Base-by-base conservation (phyloP, 768 basidiomycete genomes). In the Russula vinacea region DNA sequence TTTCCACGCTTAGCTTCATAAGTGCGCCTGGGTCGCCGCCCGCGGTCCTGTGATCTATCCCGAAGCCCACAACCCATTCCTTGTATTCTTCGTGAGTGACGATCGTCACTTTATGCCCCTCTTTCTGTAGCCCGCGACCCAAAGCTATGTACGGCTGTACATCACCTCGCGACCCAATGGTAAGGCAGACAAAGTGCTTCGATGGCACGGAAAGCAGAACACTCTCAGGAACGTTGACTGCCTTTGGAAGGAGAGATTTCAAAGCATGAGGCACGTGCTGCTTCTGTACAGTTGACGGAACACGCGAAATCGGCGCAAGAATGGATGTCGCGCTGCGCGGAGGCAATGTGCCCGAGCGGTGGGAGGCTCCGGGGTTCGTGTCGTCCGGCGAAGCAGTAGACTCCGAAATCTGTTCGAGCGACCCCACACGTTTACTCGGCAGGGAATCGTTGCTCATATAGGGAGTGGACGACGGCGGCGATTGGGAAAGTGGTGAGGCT, bases 21-120 rank as follows among this genome's bases (percentile, higher is more conserved):
- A 88, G 71, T 4, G 83, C 82, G 0, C 84, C 85, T 0, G 86
- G 86, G 73, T 89, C 87, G 5, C 86, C 87, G 5, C 87, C 87
- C 16, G 86, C 85, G 40, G 80, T 79, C 35, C 85, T 78, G 73
- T 86, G 84, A 50, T 75, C 75, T 60, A 89, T 76, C 8, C 82
- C 84, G 69, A 84, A 88, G 13, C 82, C 79, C 59, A 79, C 78
- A 26, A 88, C 74, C 86, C 86, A 88, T 3, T 68, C 73, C 67
- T 80, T 80, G 71, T 79, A 80, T 72, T 77, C 74, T 68, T 77
- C 74, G 72, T 82, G 81, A 11, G 81, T 82, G 22, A 82, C 79
- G 42, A 82, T 79, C 32, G 80, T 78, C 16, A 78, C 77, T 9
- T 70, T 67, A 59, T 82, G 81, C 4, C 80, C 80, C 55, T 80